Evolutionary conservation across 2,329 filamentous ascomycete genomes (phyloP), one percentile per base, ranked within the genome.

Genomic region (Calonectria crousiana): DNA sequence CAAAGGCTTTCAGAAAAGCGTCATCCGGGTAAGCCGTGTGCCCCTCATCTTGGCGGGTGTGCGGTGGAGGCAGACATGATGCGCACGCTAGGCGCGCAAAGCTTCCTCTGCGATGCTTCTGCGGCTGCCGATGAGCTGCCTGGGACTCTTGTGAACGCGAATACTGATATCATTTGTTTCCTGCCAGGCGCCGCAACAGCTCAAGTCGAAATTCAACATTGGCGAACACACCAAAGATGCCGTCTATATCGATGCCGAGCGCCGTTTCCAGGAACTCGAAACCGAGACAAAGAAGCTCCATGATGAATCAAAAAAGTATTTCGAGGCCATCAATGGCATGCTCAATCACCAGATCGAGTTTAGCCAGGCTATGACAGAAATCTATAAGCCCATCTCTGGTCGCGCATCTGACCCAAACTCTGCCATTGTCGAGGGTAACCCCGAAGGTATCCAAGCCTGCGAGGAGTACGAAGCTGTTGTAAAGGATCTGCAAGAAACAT

Each of bases 271-370:
- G 78, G 97, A 99, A 87, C 91, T 99, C 77, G 97, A 99, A 86
- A 93, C 89, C 78, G 96, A 99, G 88, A 98, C 97, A 44, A 98
- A 98, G 90, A 96, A 94, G 85, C 92, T 98, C 36, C 96, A 98
- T 86, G 95, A 98, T 88, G 96, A 98, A 86, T 98, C 95, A 71
- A 94, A 96, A 85, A 98, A 98, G 87, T 99, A 99, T 86, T 98
- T 98, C 81, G 93, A 98, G 69, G 95, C 97, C 83, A 98, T 99
- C 87, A 98, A 98, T 87, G 95, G 94, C 89, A 99, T 99, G 97
- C 91, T 99, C 81, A 92, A 89, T 83, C 96, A 98, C 87, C 97
- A 99, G 88, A 98, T 99, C 86, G 96, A 98, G 84, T 99, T 99
- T 88, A 98, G 96, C 80, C 92, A 98, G 87, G 95, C 96, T 78